Percentiles rank a stretch among this genome's conserved stretches.
phyloP scores from a whole-genome alignment of 106 monocot genomes.

The Platanthera guangdongensis region DNA sequence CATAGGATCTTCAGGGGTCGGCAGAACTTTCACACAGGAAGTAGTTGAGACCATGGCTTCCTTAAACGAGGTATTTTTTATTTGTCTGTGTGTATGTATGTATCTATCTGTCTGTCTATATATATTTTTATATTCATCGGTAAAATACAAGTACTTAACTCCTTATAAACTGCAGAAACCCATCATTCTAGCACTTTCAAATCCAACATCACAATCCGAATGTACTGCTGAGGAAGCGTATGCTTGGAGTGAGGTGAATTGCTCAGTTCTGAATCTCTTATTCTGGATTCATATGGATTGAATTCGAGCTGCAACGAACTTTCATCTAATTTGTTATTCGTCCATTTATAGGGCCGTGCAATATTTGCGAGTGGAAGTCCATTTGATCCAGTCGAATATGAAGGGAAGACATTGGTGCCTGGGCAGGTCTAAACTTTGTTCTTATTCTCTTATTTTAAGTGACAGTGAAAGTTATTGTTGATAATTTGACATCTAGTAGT shows the following conservation, averaged over 20 bases:
- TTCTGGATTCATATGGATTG: neutral
- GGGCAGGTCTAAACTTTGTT: constrained; percentile 5
- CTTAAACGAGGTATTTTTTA: constrained; percentile 53
- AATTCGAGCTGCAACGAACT: neutral
- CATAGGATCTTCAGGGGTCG: constrained; percentile 73
- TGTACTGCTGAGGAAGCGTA: constrained; percentile 78
- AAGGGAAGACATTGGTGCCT: constrained; percentile 13
- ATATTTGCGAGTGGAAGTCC: constrained; percentile 18
- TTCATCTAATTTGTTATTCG: neutral
- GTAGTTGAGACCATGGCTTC: constrained; percentile 77
- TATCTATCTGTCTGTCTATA: too few relatives aligned
- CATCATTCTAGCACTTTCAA: constrained; percentile 60
- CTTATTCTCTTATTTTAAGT: neutral
- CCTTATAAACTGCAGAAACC: constrained; percentile 36
- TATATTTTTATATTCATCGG: too few relatives aligned
- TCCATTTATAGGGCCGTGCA: constrained; percentile 9
- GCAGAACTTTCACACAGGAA: constrained; percentile 74
- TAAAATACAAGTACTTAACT: neutral
- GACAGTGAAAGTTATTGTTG: too few relatives aligned
- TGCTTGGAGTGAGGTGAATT: constrained; percentile 53
- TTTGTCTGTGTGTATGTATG: neutral
- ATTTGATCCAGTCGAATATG: constrained; percentile 17
- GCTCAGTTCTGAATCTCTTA: neutral
- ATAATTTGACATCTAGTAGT: too few relatives aligned
- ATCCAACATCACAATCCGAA: constrained; percentile 65